phyloP scores from a whole-genome alignment of 768 basidiomycete genomes.

The Agrocybe chaxingu region DNA sequence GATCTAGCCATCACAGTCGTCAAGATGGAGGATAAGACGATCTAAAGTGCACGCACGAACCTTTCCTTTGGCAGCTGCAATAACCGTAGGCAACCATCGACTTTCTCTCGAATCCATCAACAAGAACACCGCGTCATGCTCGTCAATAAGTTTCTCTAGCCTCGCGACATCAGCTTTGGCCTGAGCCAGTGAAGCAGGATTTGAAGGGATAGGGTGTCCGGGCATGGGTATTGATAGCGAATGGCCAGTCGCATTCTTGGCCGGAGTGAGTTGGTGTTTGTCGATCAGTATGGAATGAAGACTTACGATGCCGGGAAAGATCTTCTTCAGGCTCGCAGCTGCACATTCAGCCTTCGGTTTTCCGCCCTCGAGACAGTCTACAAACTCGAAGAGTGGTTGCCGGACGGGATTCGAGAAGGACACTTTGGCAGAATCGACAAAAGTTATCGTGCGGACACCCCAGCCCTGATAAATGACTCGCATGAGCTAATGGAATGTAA shows the following conservation, averaged over 20 bases:
- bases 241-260: slow-evolving; percentile 77
- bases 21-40: background rate
- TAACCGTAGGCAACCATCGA: slow-evolving; percentile 91
- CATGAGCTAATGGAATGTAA: background rate
- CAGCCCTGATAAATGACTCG: slow-evolving; percentile 60
- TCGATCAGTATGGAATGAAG: background rate
- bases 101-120: slow-evolving; percentile 99
- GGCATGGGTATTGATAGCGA: slow-evolving; percentile 93
- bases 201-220: slow-evolving; percentile 80
- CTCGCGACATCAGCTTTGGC: slow-evolving; percentile 63
- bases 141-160: slow-evolving; percentile 75
- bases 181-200: slow-evolving; percentile 46
- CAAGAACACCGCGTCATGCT: slow-evolving; percentile 88
- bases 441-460: slow-evolving; percentile 92
- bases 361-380: slow-evolving; percentile 89
- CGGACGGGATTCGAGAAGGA: slow-evolving; percentile 98
- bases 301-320: slow-evolving; percentile 91
- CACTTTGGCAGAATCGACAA: slow-evolving; percentile 88
- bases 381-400: slow-evolving; percentile 94
- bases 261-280: background rate
- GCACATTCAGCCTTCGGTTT: slow-evolving; percentile 93
- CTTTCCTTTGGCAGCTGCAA: slow-evolving; percentile 84
- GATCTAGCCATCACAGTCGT: slow-evolving; percentile 44
- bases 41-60: slow-evolving; percentile 28
- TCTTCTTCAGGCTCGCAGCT: slow-evolving; percentile 77